Percentiles rank a stretch among this genome's conserved stretches.
Conservation (phyloP, 352 stramenopile genomes). For the Phytopythium vexans region DNA sequence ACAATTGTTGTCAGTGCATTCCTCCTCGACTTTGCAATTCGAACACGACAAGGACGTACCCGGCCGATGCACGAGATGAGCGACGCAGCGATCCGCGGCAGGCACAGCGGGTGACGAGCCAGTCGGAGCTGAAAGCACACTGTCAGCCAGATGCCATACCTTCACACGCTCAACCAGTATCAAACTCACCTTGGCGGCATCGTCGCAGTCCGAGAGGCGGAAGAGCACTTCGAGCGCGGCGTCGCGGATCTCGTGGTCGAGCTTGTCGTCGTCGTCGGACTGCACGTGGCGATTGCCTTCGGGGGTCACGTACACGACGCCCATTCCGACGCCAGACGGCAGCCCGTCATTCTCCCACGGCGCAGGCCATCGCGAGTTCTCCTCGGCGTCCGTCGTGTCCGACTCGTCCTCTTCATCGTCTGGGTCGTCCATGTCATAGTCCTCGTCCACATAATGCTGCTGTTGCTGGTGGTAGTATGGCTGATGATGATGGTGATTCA, state of each 20-base stretch:
- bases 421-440: slow-evolving; percentile 32
- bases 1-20: background rate
- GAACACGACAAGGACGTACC: slow-evolving; percentile 26
- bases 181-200: slow-evolving; percentile 40
- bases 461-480: slow-evolving; percentile 9
- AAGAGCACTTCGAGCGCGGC: slow-evolving; percentile 72
- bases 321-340: slow-evolving; percentile 67
- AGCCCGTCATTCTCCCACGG: slow-evolving; percentile 76
- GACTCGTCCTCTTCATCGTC: slow-evolving; percentile 53
- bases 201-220: slow-evolving; percentile 59
- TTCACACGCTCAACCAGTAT: background rate
- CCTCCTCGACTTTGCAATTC: background rate
- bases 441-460: slow-evolving; percentile 22
- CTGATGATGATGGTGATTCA: too few relatives aligned
- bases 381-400: slow-evolving; percentile 42
- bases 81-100: slow-evolving; percentile 44
- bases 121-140: slow-evolving; percentile 38
- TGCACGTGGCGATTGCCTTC: slow-evolving; percentile 51
- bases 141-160: background rate
- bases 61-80: slow-evolving; percentile 70
- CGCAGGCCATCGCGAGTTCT: slow-evolving; percentile 62
- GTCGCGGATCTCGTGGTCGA: slow-evolving; percentile 79
- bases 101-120: slow-evolving; percentile 61
- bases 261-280: slow-evolving; percentile 30
- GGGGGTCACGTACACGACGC: slow-evolving; percentile 71